Conservation (phyloP, 148 eudicot species). For the Vaccinium macrocarpon region DNA sequence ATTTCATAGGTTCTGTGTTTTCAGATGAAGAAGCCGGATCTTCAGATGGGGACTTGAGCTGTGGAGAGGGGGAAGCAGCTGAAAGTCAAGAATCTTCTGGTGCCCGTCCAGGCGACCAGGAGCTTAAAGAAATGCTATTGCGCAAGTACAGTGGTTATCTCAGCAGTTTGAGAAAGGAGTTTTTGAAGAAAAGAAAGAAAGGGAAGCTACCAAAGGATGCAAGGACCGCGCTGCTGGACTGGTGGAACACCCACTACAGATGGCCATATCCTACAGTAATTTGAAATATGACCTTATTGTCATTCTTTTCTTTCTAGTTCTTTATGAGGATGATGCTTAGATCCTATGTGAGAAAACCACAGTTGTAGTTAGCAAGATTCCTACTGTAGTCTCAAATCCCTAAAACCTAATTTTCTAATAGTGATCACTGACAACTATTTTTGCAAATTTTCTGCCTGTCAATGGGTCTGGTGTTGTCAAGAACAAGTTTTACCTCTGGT, state of each 20-base stretch:
- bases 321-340: not conserved
- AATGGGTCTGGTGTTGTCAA: not conserved
- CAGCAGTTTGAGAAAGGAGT: constrained; percentile 39
- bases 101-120: constrained; percentile 17
- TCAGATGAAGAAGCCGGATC: constrained; percentile 31
- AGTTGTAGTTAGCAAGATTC: not conserved
- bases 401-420: not conserved
- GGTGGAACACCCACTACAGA: constrained; percentile 51
- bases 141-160: constrained; percentile 45
- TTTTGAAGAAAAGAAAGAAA: constrained; percentile 46
- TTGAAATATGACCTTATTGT: not conserved
- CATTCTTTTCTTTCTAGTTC: not conserved
- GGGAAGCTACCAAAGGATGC: constrained; percentile 56
- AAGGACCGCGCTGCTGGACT: constrained; percentile 34
- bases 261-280: constrained; percentile 61
- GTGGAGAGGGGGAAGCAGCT: constrained; percentile 28
- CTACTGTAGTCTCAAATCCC: not conserved
- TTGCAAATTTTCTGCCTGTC: not conserved
- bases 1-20: not conserved
- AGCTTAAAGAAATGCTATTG: constrained; percentile 40
- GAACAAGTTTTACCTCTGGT: not conserved
- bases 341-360: not conserved
- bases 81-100: constrained; percentile 30
- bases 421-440: not conserved
- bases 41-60: constrained; percentile 33